Base-by-base conservation (phyloP, 495 filamentous ascomycete species). In the Xylona heveae region DNA sequence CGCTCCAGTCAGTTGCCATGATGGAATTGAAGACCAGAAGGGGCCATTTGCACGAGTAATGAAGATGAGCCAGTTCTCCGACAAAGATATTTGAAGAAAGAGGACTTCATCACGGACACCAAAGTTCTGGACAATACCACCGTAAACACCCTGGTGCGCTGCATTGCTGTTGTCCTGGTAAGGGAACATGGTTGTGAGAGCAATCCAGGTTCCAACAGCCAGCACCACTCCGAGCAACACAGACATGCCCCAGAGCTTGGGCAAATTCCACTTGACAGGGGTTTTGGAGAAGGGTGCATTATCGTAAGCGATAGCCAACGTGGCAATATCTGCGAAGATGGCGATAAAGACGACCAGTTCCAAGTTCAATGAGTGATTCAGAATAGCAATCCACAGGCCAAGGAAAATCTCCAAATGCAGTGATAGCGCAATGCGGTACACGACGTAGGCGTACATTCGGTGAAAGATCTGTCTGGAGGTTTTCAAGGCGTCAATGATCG, bases 31-130 rank as follows among this genome's bases (percentile, higher is more conserved):
- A 2, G 71, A 75, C 78, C 78, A 85, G 64, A 85, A 81, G 16
- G 78, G 72, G 38, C 77, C 75, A 45, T 77, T 78, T 53, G 78
- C 74, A 60, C 83, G 76, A 38, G 83, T 92, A 52, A 91, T 83
- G 61, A 93, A 85, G 57, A 93, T 93, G 28, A 91, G 67, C 82
- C 83, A 92, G 56, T 88, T 93, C 61, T 92, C 78, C 33, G 83
- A 78, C 36, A 92, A 66, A 8, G 78, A 75, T 51, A 93, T 81
- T 52, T 93, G 65, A 30, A 93, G 70, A 62, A 93, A 92, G 39
- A 93, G 49, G 24, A 93, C 71, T 38, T 69, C 66, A 46, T 91
- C 77, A 27, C 74, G 65, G 44, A 72, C 66, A 59, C 83, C 83
- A 41, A 71, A 75, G 53, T 83, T 79, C 61, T 90, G 75, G 35